phyloP scores from a whole-genome alignment of 163 green algal genomes.

The Smithsoniella earleae region DNA sequence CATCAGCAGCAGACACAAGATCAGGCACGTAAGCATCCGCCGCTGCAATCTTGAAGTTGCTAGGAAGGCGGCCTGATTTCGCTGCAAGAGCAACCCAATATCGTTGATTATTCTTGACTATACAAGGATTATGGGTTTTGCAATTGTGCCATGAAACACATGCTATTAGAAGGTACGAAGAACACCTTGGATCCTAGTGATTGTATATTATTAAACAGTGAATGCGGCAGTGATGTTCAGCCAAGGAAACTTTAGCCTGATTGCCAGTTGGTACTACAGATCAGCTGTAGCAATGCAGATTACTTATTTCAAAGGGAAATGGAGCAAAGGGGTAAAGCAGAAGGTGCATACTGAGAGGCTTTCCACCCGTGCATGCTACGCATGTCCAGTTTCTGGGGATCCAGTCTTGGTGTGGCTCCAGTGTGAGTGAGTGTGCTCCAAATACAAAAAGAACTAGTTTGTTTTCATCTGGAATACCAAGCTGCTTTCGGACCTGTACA shows the following conservation, averaged over 20 bases:
- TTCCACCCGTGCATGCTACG: constrained; percentile 42
- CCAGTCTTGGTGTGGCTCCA: constrained; percentile 42
- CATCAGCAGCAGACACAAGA: constrained; percentile 52
- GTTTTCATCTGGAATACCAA: constrained; percentile 41
- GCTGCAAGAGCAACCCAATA: not conserved
- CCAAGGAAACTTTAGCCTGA: no score
- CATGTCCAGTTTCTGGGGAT: constrained; percentile 58
- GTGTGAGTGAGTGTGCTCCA: constrained; percentile 45
- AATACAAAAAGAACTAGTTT: constrained; percentile 55
- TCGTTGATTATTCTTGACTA: no score
- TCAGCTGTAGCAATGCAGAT: no score
- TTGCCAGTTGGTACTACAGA: no score
- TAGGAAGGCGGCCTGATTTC: constrained; percentile 30
- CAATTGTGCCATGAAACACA: not conserved
- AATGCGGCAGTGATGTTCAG: no score
- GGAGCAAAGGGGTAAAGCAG: not conserved
- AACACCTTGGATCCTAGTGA: no score
- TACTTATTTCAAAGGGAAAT: no score
- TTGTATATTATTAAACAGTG: no score
- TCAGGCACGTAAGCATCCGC: constrained; percentile 54
- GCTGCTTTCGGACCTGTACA: constrained; percentile 42
- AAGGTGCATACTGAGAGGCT: constrained; percentile 29
- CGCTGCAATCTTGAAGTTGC: constrained; percentile 42
- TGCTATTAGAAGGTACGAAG: no score
- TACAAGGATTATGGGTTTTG: no score